Percentiles rank a stretch among this genome's conserved stretches.
Evolutionary conservation across 2,329 filamentous ascomycete genomes (phyloP).

Genomic region (Boeremia exigua): DNA sequence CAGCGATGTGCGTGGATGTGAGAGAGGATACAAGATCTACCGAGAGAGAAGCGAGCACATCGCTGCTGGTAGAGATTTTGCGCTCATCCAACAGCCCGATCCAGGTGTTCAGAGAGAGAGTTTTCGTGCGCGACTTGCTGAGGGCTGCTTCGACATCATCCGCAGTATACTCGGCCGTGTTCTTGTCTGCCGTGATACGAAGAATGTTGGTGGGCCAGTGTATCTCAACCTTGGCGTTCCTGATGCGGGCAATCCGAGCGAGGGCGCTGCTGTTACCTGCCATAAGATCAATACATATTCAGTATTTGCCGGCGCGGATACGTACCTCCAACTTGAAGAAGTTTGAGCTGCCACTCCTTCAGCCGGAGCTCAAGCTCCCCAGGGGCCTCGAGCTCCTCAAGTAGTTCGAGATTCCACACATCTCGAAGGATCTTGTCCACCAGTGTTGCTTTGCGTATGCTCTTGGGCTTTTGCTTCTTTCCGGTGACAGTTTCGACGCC

Average conservation of each 20-base stretch:
- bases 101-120: constrained; percentile 34
- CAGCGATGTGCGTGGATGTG: constrained; percentile 31
- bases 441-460: constrained; percentile 37
- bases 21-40: constrained; percentile 24
- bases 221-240: constrained; percentile 42
- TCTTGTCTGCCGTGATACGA: constrained; percentile 48
- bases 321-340: constrained; percentile 38
- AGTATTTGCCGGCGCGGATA: not conserved
- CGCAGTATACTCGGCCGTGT: constrained; percentile 43
- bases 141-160: constrained; percentile 41
- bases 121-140: constrained; percentile 18
- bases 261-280: constrained; percentile 27
- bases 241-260: constrained; percentile 33
- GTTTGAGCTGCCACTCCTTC: constrained; percentile 40
- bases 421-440: constrained; percentile 44
- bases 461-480: constrained; percentile 9
- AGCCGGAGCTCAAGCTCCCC: constrained; percentile 46
- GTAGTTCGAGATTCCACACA: constrained; percentile 40
- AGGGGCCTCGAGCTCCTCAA: constrained; percentile 45
- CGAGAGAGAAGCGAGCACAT: constrained; percentile 9
- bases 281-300: constrained; percentile 7
- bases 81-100: constrained; percentile 19
- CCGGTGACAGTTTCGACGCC: constrained; percentile 21
- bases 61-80: not conserved
- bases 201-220: constrained; percentile 33